phyloP scores from a whole-genome alignment of 1,284 basidiomycete species.

The Tilletia caries region DNA sequence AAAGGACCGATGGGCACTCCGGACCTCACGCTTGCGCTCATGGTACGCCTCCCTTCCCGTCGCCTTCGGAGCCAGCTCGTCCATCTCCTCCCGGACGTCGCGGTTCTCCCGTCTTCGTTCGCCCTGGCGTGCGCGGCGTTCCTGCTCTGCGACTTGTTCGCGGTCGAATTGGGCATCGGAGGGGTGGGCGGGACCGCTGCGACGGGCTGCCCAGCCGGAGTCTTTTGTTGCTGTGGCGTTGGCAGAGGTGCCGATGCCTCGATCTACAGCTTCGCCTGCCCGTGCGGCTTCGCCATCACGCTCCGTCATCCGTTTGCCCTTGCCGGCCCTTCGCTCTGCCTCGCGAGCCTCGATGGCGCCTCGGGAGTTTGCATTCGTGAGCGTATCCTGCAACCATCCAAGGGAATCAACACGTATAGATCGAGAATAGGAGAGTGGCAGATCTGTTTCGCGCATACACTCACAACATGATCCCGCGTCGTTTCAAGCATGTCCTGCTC shows the following conservation, averaged over 20 bases:
- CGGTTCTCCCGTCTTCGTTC: constrained; percentile 10
- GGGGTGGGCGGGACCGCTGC: not conserved
- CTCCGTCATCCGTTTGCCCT: constrained; percentile 4
- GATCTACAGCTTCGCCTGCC: not conserved
- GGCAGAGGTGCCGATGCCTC: not conserved
- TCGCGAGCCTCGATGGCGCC: constrained; percentile 31
- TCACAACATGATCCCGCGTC: constrained; percentile 26
- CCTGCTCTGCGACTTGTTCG: constrained; percentile 12
- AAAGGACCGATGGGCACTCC: constrained; percentile 28
- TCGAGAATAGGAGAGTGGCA: not conserved
- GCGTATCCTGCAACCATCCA: constrained; percentile 21
- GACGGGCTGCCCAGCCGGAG: constrained; percentile 19
- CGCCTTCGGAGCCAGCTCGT: constrained; percentile 26
- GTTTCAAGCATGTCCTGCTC: constrained; percentile 24
- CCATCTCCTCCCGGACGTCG: constrained; percentile 14
- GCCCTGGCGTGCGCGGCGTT: not conserved
- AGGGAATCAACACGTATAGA: not conserved
- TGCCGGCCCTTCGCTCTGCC: constrained; percentile 22
- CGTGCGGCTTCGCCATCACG: constrained; percentile 8
- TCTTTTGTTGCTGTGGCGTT: constrained; percentile 15
- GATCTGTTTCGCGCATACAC: not conserved
- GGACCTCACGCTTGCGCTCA: constrained; percentile 25
- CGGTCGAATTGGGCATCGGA: constrained; percentile 18
- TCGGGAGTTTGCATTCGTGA: constrained; percentile 27
- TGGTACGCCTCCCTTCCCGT: constrained; percentile 35